Percentiles rank a stretch among this genome's conserved stretches.
phyloP scores from a whole-genome alignment of 441 rosid species.

The Bruguiera hainesii region DNA sequence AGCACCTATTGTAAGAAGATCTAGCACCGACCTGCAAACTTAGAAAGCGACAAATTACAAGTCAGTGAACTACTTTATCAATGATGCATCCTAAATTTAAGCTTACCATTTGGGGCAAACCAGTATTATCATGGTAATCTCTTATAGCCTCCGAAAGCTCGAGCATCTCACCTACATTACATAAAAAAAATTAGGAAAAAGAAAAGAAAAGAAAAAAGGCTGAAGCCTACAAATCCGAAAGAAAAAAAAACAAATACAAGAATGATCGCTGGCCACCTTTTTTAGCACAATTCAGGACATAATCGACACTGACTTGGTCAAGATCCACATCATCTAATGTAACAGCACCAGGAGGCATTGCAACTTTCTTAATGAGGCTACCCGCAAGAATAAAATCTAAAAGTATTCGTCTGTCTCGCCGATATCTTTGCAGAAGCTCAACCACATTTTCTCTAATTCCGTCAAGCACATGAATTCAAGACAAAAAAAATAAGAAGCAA shows the following conservation, averaged over 20 bases:
- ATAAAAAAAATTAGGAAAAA: constrained; percentile 11
- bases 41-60: neutral
- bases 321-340: constrained; percentile 96
- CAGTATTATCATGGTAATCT: constrained; percentile 84
- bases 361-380: constrained; percentile 86
- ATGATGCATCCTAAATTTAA: constrained; percentile 4
- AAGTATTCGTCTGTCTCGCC: constrained; percentile 80
- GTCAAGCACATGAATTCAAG: neutral
- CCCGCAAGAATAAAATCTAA: constrained; percentile 83
- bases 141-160: constrained; percentile 95
- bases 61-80: neutral
- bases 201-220: constrained; percentile 2
- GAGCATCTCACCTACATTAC: constrained; percentile 63
- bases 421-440: constrained; percentile 77
- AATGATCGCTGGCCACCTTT: constrained; percentile 45
- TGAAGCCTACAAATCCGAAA: constrained; percentile 5
- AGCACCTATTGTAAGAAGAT: too few species aligned
- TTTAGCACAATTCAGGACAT: constrained; percentile 81
- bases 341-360: constrained; percentile 98
- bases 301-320: constrained; percentile 98
- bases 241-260: constrained; percentile 14
- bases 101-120: constrained; percentile 80
- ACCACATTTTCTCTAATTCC: constrained; percentile 60
- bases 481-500: neutral
- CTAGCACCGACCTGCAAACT: neutral